phyloP scores from a whole-genome alignment of 1,284 basidiomycete species.

The Athelia sp. region DNA sequence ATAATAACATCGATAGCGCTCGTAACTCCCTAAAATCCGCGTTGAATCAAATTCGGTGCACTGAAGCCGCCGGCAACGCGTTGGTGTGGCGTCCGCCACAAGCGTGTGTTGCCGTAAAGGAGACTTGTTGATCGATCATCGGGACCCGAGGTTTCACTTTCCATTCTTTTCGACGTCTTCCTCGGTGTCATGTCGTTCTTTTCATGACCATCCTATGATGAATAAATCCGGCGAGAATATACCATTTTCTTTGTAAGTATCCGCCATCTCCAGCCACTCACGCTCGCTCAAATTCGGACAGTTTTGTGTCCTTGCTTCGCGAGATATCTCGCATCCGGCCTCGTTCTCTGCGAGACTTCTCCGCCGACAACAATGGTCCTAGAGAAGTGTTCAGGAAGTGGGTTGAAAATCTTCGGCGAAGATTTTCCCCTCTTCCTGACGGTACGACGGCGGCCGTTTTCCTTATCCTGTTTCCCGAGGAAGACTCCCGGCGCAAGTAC shows the following conservation, averaged over 20 bases:
- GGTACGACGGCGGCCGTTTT: constrained; percentile 54
- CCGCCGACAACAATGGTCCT: constrained; percentile 27
- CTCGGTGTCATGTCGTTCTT: too few relatives aligned
- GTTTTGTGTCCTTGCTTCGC: constrained; percentile 41
- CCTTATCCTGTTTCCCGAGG: constrained; percentile 77
- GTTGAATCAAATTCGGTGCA: too few relatives aligned
- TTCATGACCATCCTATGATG: too few relatives aligned
- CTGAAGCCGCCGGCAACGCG: too few relatives aligned
- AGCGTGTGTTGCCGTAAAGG: too few relatives aligned
- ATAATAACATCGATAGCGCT: too few relatives aligned
- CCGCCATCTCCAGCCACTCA: background rate
- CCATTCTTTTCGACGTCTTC: too few relatives aligned
- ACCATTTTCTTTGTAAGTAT: constrained; percentile 41
- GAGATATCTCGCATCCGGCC: constrained; percentile 34
- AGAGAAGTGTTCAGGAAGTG: constrained; percentile 40
- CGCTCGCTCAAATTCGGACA: constrained; percentile 14
- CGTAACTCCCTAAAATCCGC: too few relatives aligned
- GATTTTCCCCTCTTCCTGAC: constrained; percentile 41
- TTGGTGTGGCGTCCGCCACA: too few relatives aligned
- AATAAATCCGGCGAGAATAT: constrained; percentile 9
- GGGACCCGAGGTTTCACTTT: too few relatives aligned
- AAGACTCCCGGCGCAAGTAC: constrained; percentile 67
- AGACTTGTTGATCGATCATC: too few relatives aligned
- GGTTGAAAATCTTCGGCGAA: constrained; percentile 34
- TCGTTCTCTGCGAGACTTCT: background rate